Evolutionary conservation across 139 green algal species (phyloP).

Genomic region (Chlorella sp.): DNA sequence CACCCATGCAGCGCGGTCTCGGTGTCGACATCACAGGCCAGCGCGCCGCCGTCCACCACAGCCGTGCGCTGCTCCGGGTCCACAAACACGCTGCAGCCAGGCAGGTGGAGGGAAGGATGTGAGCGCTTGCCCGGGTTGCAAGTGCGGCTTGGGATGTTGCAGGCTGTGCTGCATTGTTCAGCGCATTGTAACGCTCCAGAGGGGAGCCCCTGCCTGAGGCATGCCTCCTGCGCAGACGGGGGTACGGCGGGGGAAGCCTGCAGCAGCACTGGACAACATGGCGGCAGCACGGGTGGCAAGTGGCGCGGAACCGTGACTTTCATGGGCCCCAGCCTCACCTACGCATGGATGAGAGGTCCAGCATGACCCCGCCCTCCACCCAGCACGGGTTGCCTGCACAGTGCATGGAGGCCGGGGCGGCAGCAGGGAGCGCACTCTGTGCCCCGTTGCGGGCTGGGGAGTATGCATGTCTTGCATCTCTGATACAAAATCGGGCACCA

Average conservation of each 20-base stretch:
- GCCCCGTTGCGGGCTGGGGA: too few relatives aligned
- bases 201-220: too few relatives aligned
- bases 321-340: neutral
- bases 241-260: too few relatives aligned
- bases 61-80: neutral
- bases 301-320: too few relatives aligned
- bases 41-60: slow-evolving; percentile 12
- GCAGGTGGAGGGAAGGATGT: neutral
- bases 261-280: neutral
- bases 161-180: too few relatives aligned
- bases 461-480: too few relatives aligned
- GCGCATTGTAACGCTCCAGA: too few relatives aligned
- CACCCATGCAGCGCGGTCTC: slow-evolving; percentile 18
- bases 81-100: slow-evolving; percentile 24
- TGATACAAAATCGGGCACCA: too few relatives aligned
- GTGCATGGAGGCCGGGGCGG: neutral
- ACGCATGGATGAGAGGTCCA: slow-evolving; percentile 5
- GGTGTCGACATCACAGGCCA: neutral
- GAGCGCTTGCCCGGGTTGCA: too few relatives aligned
- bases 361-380: slow-evolving; percentile 6
- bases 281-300: too few relatives aligned
- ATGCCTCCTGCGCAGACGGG: too few relatives aligned
- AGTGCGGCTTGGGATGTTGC: too few relatives aligned
- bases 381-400: slow-evolving; percentile 30
- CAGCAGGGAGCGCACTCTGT: neutral